Base-by-base conservation (phyloP, 352 stramenopile species). In the Pythium pectinolyticum region DNA sequence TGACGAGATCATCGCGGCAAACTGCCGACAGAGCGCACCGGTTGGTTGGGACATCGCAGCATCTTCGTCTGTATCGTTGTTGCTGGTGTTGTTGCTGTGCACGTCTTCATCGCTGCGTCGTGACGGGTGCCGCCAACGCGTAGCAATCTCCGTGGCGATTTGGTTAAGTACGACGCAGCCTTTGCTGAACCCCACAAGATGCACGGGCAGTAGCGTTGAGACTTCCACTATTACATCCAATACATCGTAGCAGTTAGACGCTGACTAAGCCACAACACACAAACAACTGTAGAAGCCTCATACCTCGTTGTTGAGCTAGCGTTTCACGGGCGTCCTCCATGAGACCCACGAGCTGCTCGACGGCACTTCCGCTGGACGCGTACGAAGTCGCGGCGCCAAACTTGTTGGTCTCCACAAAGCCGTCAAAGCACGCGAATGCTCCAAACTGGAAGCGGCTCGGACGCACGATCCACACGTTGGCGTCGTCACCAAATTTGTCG, bases 181-280 rank as follows among this genome's bases (percentile, higher is more conserved):
- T 58, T 88, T 88, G 70, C 82, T 90, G 48, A 90, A 90, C 5
- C 82, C 82, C 14, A 89, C 50, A 8, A 90, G 63, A 51, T 89
- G 77, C 15, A 90, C 73, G 5, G 77, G 79, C 19, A 88, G 71
- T 4, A 73, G 57, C 5, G 67, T 81, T 24, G 75, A 81, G 27
- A 88, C 46, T 7, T 66, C 66, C 22, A 82, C 75, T 82, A 56
- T n/a, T n/a, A n/a, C n/a, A n/a, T n/a, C n/a, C n/a, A n/a, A n/a
- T n/a, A n/a, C n/a, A n/a, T n/a, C n/a, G n/a, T n/a, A n/a, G n/a
- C n/a, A n/a, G n/a, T n/a, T n/a, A n/a, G n/a, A n/a, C n/a, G n/a
- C n/a, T n/a, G n/a, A n/a, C n/a, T n/a, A n/a, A n/a, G n/a, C n/a
- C n/a, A n/a, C n/a, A n/a, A n/a, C n/a, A n/a, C n/a, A n/a, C n/a